A percentile compares a stretch with the other conserved stretches of the same genome.
phyloP scores from a whole-genome alignment of 2,329 filamentous ascomycete genomes.

The Pseudogymnoascus sp. region DNA sequence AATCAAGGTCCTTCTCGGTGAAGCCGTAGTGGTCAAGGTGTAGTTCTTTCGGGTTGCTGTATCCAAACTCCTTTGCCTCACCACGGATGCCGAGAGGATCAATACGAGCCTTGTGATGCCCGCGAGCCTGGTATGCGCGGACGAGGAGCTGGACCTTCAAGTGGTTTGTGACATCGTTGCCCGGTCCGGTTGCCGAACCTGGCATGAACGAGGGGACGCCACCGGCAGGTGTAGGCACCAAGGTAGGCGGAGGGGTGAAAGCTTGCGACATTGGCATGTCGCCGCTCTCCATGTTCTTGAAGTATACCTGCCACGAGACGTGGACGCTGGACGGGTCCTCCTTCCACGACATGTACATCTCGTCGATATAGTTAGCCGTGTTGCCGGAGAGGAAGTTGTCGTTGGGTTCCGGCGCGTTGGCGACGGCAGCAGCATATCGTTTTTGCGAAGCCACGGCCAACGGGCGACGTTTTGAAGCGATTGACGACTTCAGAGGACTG shows the following conservation, averaged over 20 bases:
- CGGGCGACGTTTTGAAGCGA: constrained; percentile 40
- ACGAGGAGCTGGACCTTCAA: constrained; percentile 96
- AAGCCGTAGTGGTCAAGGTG: constrained; percentile 92
- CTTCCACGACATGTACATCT: constrained; percentile 99
- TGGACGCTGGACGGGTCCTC: constrained; percentile 88
- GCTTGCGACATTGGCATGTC: constrained; percentile 97
- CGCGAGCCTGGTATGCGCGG: constrained; percentile 93
- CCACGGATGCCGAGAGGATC: constrained; percentile 91
- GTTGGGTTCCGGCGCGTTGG: constrained; percentile 64
- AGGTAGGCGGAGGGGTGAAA: constrained; percentile 89
- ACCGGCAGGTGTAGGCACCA: constrained; percentile 74
- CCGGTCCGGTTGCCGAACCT: constrained; percentile 56
- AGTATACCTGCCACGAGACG: constrained; percentile 98
- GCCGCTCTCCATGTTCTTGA: constrained; percentile 97
- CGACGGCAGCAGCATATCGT: constrained; percentile 47
- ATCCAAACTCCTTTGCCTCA: constrained; percentile 74
- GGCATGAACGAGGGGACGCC: constrained; percentile 68
- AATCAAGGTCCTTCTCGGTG: constrained; percentile 85
- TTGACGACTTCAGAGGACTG: constrained; percentile 31
- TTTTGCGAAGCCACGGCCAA: constrained; percentile 42
- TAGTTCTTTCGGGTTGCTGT: constrained; percentile 84
- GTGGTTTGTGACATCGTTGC: constrained; percentile 86
- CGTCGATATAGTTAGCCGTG: constrained; percentile 97
- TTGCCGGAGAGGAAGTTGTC: constrained; percentile 96
- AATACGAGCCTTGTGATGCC: constrained; percentile 96